Evolutionary conservation across 345 rosid genomes (phyloP).

Genomic region (Trapa bicornis): DNA sequence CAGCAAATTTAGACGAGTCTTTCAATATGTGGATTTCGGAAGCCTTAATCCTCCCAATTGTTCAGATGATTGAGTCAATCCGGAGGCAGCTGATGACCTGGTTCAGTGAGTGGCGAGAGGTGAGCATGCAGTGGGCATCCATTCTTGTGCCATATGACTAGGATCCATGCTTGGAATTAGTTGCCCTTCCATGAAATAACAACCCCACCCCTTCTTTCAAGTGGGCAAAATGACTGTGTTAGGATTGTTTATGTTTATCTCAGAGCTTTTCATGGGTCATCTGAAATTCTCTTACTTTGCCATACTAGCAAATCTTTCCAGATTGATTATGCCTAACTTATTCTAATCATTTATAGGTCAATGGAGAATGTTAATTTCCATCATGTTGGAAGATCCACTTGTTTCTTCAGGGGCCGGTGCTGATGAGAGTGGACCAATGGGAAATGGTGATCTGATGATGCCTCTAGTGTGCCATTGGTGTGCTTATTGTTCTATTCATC

Average conservation of each 20-base stretch:
- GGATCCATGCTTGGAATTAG: neutral
- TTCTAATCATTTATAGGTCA: neutral
- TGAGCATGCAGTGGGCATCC: conserved; percentile 90
- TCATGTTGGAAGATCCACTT: neutral
- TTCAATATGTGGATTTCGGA: conserved; percentile 77
- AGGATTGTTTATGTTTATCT: neutral
- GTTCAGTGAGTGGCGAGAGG: conserved; percentile 91
- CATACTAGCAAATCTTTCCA: neutral
- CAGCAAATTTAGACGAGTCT: conserved; percentile 73
- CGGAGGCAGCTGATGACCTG: conserved; percentile 96
- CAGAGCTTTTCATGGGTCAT: neutral
- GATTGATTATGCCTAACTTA: neutral
- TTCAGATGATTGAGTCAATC: conserved; percentile 98
- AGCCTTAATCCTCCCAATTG: conserved; percentile 94
- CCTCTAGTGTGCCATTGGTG: neutral
- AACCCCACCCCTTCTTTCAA: neutral
- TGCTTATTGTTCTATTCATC: neutral
- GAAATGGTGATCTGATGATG: neutral
- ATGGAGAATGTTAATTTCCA: neutral
- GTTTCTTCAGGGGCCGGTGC: neutral
- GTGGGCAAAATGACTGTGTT: neutral
- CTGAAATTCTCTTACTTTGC: no score
- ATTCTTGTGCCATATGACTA: conserved; percentile 37
- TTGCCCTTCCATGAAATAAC: neutral
- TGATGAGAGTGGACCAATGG: no score